phyloP scores from a whole-genome alignment of 78 protist species.

The Dictyostelium purpureum region DNA sequence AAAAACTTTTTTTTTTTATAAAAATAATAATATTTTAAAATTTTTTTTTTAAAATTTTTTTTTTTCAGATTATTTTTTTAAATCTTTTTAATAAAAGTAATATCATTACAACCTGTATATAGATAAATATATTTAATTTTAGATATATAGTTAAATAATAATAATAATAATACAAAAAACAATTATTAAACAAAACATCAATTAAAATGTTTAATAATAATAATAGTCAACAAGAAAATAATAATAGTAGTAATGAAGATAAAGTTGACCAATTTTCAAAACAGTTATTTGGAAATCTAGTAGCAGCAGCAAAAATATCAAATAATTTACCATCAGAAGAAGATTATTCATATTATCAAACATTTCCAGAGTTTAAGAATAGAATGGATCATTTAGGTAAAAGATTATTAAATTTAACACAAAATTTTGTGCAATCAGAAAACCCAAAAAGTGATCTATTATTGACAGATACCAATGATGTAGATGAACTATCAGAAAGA shows the following conservation, averaged over 20 bases:
- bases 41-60: too few species aligned
- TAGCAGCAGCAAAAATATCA: slow-evolving; percentile 61
- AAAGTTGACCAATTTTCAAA: slow-evolving; percentile 46
- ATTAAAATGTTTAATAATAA: background rate
- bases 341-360: slow-evolving; percentile 73
- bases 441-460: slow-evolving; percentile 15
- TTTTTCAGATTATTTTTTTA: too few species aligned
- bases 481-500: slow-evolving; percentile 58
- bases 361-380: slow-evolving; percentile 59
- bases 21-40: too few species aligned
- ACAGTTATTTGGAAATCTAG: slow-evolving; percentile 43
- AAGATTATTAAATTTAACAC: slow-evolving; percentile 30
- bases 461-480: slow-evolving; percentile 5
- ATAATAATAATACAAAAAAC: too few species aligned
- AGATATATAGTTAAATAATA: background rate
- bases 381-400: slow-evolving; percentile 58
- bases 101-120: too few species aligned
- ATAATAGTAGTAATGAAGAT: background rate
- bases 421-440: slow-evolving; percentile 48
- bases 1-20: too few species aligned
- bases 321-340: slow-evolving; percentile 75
- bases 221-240: background rate
- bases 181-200: too few species aligned
- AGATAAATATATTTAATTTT: too few species aligned
- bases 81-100: too few species aligned